Evolutionary conservation across 2,329 filamentous ascomycete genomes (phyloP).

Genomic region (Stagonosporopsis tanaceti): DNA sequence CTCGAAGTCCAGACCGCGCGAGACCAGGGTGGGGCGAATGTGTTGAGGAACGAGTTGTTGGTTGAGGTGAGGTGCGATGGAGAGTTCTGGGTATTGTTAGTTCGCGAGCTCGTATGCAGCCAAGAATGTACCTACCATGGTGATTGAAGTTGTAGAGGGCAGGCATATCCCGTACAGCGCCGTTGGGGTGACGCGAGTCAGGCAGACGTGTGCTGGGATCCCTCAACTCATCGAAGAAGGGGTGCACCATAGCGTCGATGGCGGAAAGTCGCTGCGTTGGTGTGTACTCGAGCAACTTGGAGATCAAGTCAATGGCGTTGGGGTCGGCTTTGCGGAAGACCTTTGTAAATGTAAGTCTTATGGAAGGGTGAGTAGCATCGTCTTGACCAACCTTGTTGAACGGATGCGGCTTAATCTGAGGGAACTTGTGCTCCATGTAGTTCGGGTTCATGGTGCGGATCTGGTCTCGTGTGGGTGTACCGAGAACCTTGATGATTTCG

Average conservation of each 20-base stretch:
- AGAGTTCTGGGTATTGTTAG: slow-evolving; percentile 73
- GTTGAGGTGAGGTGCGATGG: slow-evolving; percentile 91
- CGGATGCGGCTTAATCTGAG: slow-evolving; percentile 98
- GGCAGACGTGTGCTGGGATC: slow-evolving; percentile 91
- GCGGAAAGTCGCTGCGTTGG: slow-evolving; percentile 93
- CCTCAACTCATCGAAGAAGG: slow-evolving; percentile 96
- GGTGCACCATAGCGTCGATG: slow-evolving; percentile 96
- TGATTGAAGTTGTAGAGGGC: slow-evolving; percentile 90
- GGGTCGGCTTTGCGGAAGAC: slow-evolving; percentile 96
- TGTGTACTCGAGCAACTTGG: slow-evolving; percentile 92
- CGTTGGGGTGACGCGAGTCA: slow-evolving; percentile 89
- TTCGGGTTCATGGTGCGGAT: slow-evolving; percentile 99
- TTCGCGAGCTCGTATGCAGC: neutral
- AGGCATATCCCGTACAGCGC: slow-evolving; percentile 81
- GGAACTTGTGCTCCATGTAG: slow-evolving; percentile 99
- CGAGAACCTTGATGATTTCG: slow-evolving; percentile 98
- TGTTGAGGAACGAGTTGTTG: slow-evolving; percentile 85
- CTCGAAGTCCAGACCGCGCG: slow-evolving; percentile 88
- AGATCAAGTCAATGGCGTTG: slow-evolving; percentile 94
- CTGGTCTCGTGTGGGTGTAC: slow-evolving; percentile 95
- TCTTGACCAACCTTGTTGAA: slow-evolving; percentile 80
- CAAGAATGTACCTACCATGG: slow-evolving; percentile 73
- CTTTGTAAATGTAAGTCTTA: slow-evolving; percentile 48
- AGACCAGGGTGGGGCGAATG: slow-evolving; percentile 75
- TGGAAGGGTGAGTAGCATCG: neutral